These are phyloP conservation scores for Cymbopogon citratus DNA, from an alignment of 176 grass and related monocot species.

Conservation along the genomic window DNA sequence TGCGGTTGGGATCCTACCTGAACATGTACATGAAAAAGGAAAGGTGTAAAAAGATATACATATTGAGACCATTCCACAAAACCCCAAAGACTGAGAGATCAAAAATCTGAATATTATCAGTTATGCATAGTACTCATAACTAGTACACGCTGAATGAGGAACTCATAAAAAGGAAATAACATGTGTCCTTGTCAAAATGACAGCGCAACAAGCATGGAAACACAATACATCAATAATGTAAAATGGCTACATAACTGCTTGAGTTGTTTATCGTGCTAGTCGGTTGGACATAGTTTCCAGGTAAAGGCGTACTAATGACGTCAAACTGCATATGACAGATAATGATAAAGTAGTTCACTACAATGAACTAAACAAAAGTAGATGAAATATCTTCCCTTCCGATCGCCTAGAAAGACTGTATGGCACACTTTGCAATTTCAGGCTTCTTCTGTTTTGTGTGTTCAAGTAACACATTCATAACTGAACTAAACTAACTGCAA, in stretches of 20 bases:
- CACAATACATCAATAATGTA: not conserved
- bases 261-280: not conserved
- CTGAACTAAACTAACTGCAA: not conserved
- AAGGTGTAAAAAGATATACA: not conserved
- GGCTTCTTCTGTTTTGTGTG: not conserved
- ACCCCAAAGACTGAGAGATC: not conserved
- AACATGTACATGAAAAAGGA: not conserved
- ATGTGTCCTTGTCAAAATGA: not conserved
- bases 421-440: not conserved
- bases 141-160: not conserved
- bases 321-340: not conserved
- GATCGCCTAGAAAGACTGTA: not conserved
- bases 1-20: conserved; percentile 14
- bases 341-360: not conserved
- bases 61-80: not conserved
- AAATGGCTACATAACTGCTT: not conserved
- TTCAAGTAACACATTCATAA: not conserved
- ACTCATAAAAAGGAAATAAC: not conserved
- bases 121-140: not conserved
- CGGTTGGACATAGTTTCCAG: not conserved
- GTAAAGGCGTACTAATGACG: not conserved
- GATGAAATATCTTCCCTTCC: not conserved
- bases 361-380: not conserved
- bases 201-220: not conserved
- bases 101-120: not conserved